Evolutionary conservation across 2,329 filamentous ascomycete species (phyloP), one percentile per base, ranked within the genome.

Genomic region (Trichoderma harzianum): DNA sequence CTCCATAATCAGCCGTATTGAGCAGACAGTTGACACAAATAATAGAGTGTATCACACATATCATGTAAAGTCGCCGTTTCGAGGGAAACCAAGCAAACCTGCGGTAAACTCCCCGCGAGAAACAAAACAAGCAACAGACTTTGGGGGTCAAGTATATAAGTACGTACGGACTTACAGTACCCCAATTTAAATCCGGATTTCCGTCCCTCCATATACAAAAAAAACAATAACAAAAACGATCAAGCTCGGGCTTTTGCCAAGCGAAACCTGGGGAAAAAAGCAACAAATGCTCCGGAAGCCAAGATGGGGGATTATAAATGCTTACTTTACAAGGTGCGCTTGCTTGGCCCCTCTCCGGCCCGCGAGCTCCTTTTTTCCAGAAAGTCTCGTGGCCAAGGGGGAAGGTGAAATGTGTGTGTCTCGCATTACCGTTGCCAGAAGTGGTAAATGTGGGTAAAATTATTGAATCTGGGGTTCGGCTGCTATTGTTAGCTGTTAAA

Each of bases 221-320:
- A 47, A n/a, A 21, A 5, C 2, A 47, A 57, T 10, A 26, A 34
- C 5, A 36, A 16, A 12, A n/a, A n/a, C 2, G 18, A 16, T 0
- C 3, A 58, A 28, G 24, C 24, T 11, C 26, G 26, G 51, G 10
- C 43, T 21, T 21, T 51, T 43, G 53, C 53, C 12, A 28, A 32
- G 55, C 55, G 55, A n/a, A 32, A 6, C 55, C 8, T 18, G 36
- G 36, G 4, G 55, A 5, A 16, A 32, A 21, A 18, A 18, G 6
- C 28, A n/a, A 30, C 11, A 21, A 39, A 43, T 43, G 36, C 57
- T 32, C 28, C 55, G 36, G 3, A 12, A 18, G 36, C 55, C 14
- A 30, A 58, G 34, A 32, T 18, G 53, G 43, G 14, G 63, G 34
- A 65, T 65, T 65, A 65, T 65, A 65, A 65, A 65, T 65, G 63